Evolutionary conservation across 1,139 yeast species (phyloP).

Genomic region (Blastobotrys arbuscula): DNA sequence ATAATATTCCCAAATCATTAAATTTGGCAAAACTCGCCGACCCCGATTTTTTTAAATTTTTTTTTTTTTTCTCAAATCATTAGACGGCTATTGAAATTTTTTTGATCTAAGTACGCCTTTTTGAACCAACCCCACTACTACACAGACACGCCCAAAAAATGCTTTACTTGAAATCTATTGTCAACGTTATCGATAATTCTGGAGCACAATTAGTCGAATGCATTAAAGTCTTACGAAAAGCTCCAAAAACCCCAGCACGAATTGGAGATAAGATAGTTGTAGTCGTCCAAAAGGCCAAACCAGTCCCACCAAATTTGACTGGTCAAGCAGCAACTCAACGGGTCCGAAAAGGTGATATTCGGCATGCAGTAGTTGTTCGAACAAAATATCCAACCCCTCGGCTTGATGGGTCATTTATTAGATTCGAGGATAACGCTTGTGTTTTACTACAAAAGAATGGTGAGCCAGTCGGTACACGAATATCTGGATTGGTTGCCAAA

Average conservation of each 20-base stretch:
- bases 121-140: background rate
- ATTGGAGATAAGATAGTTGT: conserved; percentile 89
- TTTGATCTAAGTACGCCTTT: background rate
- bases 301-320: conserved; percentile 50
- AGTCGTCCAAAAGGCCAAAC: conserved; percentile 89
- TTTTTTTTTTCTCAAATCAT: background rate
- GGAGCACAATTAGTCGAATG: conserved; percentile 96
- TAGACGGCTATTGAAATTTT: background rate
- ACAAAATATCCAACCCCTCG: conserved; percentile 83
- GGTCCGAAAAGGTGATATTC: conserved; percentile 91
- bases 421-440: conserved; percentile 96
- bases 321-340: conserved; percentile 46
- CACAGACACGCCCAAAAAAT: conserved; percentile 36
- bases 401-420: conserved; percentile 78
- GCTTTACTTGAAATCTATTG: conserved; percentile 84
- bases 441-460: conserved; percentile 86
- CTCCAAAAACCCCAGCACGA: conserved; percentile 74
- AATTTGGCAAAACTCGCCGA: background rate
- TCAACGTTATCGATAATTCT: conserved; percentile 88
- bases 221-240: conserved; percentile 87
- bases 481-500: conserved; percentile 85
- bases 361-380: conserved; percentile 93
- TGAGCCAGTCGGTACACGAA: conserved; percentile 94
- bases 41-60: background rate
- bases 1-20: no score